Base-by-base conservation (phyloP, 352 stramenopile species). In the Peronospora destructor region DNA sequence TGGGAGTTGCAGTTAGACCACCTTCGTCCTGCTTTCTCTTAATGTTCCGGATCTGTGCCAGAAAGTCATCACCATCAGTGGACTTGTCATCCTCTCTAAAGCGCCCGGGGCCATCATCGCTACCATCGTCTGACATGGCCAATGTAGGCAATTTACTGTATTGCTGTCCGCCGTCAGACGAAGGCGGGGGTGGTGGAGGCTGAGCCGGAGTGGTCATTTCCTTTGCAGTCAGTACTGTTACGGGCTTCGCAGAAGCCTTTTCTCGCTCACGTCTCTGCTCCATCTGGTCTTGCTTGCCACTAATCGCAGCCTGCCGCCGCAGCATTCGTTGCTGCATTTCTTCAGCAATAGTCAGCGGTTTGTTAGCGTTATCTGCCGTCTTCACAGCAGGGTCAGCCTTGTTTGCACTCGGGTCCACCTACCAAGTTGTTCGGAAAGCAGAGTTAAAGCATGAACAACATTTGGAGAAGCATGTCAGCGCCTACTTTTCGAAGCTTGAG, bases 51-150 rank as follows among this genome's bases (percentile, higher is more conserved):
- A 93, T 91, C 46, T 89, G 77, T 25, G 79, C 63, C 38, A 91
- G 45, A 50, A 90, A 79, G 42, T 93, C 82, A 23, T 91, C 82
- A 33, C 76, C 79, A 23, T 88, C 79, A 42, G 81, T 85, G 4
- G 77, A 93, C 42, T 76, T 75, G 29, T 86, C 76, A 25, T 68
- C 72, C 6, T 71, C 68, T 0, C 64, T 68, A 32, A 71, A 65
- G 10, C 55, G 45, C 14, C 56, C 67, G n/a, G 39, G 62, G 2
- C 49, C 63, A 51, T 79, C 70, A 23, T 76, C 60, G 30, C 76
- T 86, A 38, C 79, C 83, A 42, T 91, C 81, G 25, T 94, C 83
- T 8, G 83, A 94, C 76, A 94, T 87, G 17, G 76, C 73, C 7
- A 94, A 65, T 1, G 69, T 87, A 1, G 80, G 80, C 35, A 94